Conservation (phyloP, 2,329 filamentous ascomycete genomes). For the Exophiala xenobiotica region DNA sequence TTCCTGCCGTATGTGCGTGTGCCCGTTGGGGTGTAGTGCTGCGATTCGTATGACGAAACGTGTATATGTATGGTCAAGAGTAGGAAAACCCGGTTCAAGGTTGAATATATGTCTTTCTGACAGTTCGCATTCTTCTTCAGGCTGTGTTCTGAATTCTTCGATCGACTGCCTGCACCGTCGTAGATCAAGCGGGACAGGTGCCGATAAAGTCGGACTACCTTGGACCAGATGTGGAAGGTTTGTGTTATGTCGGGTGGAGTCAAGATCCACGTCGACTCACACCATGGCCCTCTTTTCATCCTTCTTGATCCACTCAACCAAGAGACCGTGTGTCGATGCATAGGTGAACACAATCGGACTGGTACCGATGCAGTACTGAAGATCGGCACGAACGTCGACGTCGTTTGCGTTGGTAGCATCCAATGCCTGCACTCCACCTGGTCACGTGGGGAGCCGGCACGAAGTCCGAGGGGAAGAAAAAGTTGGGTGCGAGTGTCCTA, state of each 20-base stretch:
- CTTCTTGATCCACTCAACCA: too few species aligned
- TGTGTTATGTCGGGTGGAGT: not conserved
- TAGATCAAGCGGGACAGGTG: not conserved
- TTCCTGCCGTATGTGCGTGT: too few species aligned
- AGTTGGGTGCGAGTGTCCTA: not conserved
- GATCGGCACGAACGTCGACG: constrained; percentile 5
- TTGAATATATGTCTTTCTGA: not conserved
- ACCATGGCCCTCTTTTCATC: too few species aligned
- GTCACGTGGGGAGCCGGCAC: constrained; percentile 20
- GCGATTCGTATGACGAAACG: not conserved
- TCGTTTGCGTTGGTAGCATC: not conserved
- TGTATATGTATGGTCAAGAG: not conserved
- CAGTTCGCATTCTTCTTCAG: not conserved
- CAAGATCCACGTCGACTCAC: too few species aligned
- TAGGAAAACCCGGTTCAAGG: not conserved
- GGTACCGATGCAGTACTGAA: not conserved
- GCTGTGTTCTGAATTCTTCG: not conserved
- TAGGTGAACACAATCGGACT: not conserved
- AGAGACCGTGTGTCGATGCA: too few species aligned
- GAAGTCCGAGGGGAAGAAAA: constrained; percentile 26
- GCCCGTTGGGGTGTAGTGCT: not conserved
- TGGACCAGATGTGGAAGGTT: not conserved
- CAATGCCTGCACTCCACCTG: not conserved
- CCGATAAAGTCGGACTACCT: not conserved
- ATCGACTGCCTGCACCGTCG: not conserved